Conservation (phyloP, 768 basidiomycete species). For the Termitomyces sp. region DNA sequence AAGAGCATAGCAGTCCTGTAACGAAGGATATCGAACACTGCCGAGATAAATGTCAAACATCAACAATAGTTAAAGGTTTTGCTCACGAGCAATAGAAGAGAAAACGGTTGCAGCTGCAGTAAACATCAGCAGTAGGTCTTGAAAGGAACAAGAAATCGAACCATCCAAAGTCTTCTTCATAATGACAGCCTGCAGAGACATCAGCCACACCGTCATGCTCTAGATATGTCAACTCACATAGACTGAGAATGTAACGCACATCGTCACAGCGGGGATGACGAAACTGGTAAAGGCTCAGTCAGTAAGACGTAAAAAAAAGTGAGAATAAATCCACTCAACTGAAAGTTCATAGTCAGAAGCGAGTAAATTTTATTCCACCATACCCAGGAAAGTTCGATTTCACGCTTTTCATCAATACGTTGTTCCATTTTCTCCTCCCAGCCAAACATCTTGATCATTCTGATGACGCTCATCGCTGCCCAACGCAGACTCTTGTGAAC, state of each 20-base stretch:
- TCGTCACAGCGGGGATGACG: constrained; percentile 55
- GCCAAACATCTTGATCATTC: constrained; percentile 70
- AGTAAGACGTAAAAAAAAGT: neutral
- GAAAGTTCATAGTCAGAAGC: constrained; percentile 35
- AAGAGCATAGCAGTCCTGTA: constrained; percentile 35
- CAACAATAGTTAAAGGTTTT: neutral
- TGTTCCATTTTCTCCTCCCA: constrained; percentile 53
- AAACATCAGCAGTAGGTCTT: neutral
- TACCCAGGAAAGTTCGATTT: constrained; percentile 51
- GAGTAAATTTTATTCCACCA: constrained; percentile 46
- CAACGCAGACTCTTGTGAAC: constrained; percentile 12
- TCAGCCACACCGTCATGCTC: neutral
- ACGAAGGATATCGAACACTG: constrained; percentile 58
- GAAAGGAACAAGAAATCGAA: neutral
- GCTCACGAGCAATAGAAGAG: constrained; percentile 11
- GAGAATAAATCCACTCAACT: constrained; percentile 24
- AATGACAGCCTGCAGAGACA: constrained; percentile 4
- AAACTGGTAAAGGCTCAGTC: constrained; percentile 29
- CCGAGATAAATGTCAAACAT: neutral
- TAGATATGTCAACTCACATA: constrained; percentile 20
- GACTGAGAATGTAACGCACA: constrained; percentile 58
- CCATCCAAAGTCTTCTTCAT: constrained; percentile 12
- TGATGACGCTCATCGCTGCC: constrained; percentile 46
- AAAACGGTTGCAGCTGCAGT: constrained; percentile 11
- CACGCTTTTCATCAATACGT: constrained; percentile 50